Conservation (phyloP, 306 rosid species). For the Sophora flavescens region DNA sequence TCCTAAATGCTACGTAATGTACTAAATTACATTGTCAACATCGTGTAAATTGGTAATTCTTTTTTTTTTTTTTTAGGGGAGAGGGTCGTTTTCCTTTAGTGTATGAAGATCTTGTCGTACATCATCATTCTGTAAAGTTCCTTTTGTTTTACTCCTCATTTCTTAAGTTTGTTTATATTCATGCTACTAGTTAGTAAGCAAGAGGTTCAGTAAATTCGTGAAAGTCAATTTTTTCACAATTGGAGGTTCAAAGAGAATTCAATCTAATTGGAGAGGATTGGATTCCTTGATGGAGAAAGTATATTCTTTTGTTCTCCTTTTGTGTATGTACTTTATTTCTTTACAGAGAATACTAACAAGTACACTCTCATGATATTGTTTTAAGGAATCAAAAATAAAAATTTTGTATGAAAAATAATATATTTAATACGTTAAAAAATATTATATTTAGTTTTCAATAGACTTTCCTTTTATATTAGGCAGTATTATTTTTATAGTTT, state of each 20-base stretch:
- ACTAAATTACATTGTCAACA: not conserved
- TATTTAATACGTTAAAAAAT: no score
- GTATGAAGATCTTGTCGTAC: not conserved
- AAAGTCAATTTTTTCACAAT: not conserved
- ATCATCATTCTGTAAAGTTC: not conserved
- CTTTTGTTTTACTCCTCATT: not conserved
- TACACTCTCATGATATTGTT: no score
- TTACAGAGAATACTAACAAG: no score
- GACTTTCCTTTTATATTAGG: no score
- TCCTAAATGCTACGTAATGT: conserved; percentile 27
- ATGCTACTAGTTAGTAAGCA: not conserved
- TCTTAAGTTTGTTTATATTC: not conserved
- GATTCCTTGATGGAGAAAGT: conserved; percentile 10
- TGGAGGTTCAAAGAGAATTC: conserved; percentile 17
- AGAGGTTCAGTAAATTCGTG: not conserved
- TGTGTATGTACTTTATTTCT: no score
- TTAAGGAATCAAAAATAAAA: no score
- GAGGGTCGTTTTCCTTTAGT: conserved; percentile 13
- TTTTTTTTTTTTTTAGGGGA: not conserved
- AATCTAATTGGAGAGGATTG: conserved; percentile 2
- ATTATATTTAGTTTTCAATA: no score
- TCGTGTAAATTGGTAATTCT: not conserved
- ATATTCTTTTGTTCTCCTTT: conserved; percentile 9
- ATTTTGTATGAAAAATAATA: no score
- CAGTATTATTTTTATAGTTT: no score